Percentiles rank a stretch among this genome's conserved stretches.
Conservation (phyloP, 352 stramenopile genomes). For the Phytopythium aichiense region DNA sequence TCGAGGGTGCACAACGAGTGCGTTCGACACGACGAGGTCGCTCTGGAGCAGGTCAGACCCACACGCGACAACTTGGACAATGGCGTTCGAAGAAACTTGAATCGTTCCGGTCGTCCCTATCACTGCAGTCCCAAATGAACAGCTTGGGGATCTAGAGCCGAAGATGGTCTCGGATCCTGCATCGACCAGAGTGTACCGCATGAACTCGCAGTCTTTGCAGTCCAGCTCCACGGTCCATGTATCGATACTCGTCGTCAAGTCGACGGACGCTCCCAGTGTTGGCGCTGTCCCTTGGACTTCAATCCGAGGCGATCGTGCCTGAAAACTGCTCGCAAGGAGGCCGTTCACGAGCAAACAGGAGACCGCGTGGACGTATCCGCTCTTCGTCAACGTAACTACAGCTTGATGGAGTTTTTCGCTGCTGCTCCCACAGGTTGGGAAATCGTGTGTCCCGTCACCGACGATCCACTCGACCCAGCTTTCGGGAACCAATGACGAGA, state of each 20-base stretch:
- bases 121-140: constrained; percentile 27
- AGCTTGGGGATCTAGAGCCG: constrained; percentile 27
- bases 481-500: constrained; percentile 36
- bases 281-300: constrained; percentile 39
- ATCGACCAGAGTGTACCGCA: constrained; percentile 31
- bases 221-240: constrained; percentile 30
- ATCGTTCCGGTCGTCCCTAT: constrained; percentile 13
- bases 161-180: neutral
- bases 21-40: constrained; percentile 16
- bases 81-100: constrained; percentile 29
- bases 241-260: constrained; percentile 25
- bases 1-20: constrained; percentile 32
- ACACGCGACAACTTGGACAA: constrained; percentile 42
- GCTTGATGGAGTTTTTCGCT: constrained; percentile 8
- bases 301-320: constrained; percentile 34
- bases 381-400: constrained; percentile 20
- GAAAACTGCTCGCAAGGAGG: constrained; percentile 42
- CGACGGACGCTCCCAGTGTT: constrained; percentile 23
- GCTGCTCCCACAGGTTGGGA: constrained; percentile 30
- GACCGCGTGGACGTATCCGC: constrained; percentile 52
- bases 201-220: constrained; percentile 39
- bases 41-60: constrained; percentile 29
- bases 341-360: constrained; percentile 33
- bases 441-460: constrained; percentile 56
- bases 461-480: constrained; percentile 42